Base-by-base conservation (phyloP, 2,329 filamentous ascomycete genomes). In the Apiospora aurea region DNA sequence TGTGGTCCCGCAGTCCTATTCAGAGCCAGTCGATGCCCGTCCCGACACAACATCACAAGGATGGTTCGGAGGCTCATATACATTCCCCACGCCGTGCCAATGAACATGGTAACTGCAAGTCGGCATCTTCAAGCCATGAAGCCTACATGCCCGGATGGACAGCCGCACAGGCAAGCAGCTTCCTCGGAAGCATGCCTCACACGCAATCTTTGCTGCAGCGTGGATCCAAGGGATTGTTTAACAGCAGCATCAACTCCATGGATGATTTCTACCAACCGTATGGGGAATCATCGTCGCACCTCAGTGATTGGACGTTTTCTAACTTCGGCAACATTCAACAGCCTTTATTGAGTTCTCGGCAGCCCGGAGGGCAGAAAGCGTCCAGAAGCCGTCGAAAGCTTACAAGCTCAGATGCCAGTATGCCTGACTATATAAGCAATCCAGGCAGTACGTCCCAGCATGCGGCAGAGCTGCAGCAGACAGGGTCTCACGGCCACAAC, bases 1-100 rank as follows among this genome's bases (percentile, higher is more conserved):
- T 94, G 91, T 94, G 90, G 91, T 85, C 85, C 26, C 86, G 85
- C 49, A 80, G 83, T 24, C 81, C 84, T 18, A 81, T 83, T 13
- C 47, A 53, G 73, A 80, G 82, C 75, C 82, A 78, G 71, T 83
- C 80, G 61, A 85, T 81, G 79, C 81, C 78, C 13, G 80, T 85
- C 1, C 82, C 85, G 1, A 79, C 83, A 0, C 82, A 83, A 47
- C 79, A 81, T 4, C 79, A 82, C 1, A 85, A 87, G 53, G 84
- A 86, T 61, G 81, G 82, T 3, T 80, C 85, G 2, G 87, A 91
- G n/a, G 84, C 85, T 8, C 91, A 93, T 77, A 83, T 87, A 1
- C 91, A 93, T 76, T 92, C 91, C 0, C 91, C 91, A 26, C 85
- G 86, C 29, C 82, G 82, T 57, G 81, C 78, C 51, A 73, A 77